Evolutionary conservation across 768 basidiomycete genomes (phyloP).

Genomic region (Lentinula raphanica): DNA sequence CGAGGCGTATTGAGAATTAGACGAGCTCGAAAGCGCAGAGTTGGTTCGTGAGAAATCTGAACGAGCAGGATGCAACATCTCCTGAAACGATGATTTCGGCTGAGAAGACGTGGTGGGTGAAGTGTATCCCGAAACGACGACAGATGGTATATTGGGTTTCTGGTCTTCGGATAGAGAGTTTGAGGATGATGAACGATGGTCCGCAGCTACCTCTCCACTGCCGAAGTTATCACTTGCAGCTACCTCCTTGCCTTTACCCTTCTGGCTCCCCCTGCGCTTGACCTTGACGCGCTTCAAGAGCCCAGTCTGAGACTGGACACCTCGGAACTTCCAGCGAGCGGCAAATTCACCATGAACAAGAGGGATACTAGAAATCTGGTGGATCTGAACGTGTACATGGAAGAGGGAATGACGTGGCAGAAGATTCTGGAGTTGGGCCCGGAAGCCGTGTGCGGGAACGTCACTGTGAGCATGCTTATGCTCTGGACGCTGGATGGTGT

Average conservation of each 20-base stretch:
- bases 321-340: conserved; percentile 68
- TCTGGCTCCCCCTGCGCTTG: conserved; percentile 2
- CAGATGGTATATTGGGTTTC: not conserved
- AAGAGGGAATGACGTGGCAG: conserved; percentile 65
- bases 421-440: conserved; percentile 55
- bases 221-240: conserved; percentile 7
- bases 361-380: conserved; percentile 68
- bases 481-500: not conserved
- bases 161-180: not conserved
- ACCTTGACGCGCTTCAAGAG: conserved; percentile 19
- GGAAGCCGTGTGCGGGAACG: conserved; percentile 30
- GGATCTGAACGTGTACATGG: conserved; percentile 52
- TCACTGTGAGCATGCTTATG: not conserved
- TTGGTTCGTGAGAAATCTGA: not conserved
- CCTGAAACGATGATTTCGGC: not conserved
- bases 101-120: not conserved
- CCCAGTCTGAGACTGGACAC: conserved; percentile 32
- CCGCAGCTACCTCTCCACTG: not conserved
- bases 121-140: conserved; percentile 5
- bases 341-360: conserved; percentile 68
- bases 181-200: not conserved
- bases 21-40: not conserved
- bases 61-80: not conserved
- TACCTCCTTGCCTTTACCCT: conserved; percentile 16
- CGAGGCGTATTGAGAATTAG: not conserved